These are phyloP conservation scores for Colletotrichum trifolii DNA, from an alignment of 2,329 filamentous ascomycete genomes.

Conservation along the genomic window DNA sequence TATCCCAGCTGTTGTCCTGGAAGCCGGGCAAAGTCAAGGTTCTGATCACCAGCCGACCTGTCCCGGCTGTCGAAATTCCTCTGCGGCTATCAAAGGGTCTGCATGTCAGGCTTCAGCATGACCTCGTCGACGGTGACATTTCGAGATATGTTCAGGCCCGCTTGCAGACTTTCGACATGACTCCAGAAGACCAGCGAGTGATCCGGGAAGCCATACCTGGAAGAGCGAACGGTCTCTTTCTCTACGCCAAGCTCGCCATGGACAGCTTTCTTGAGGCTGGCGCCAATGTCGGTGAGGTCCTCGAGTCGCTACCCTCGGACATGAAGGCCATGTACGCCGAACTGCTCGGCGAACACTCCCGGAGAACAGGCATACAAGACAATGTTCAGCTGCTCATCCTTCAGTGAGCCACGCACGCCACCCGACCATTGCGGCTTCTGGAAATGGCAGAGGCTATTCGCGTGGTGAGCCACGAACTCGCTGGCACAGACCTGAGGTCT, in stretches of 20 bases:
- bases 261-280: slow-evolving; percentile 48
- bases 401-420: slow-evolving; percentile 53
- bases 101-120: slow-evolving; percentile 50
- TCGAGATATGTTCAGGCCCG: slow-evolving; percentile 46
- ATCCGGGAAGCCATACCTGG: slow-evolving; percentile 48
- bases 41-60: slow-evolving; percentile 55
- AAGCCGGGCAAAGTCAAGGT: slow-evolving; percentile 51
- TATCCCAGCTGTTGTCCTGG: slow-evolving; percentile 47
- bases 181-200: slow-evolving; percentile 34
- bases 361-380: slow-evolving; percentile 44
- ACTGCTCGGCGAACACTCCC: slow-evolving; percentile 51
- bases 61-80: slow-evolving; percentile 43
- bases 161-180: slow-evolving; percentile 34
- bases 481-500: slow-evolving; percentile 38
- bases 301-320: slow-evolving; percentile 48
- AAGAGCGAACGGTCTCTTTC: slow-evolving; percentile 54
- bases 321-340: slow-evolving; percentile 54
- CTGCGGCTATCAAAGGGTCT: slow-evolving; percentile 43
- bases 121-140: slow-evolving; percentile 53
- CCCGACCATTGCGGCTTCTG: slow-evolving; percentile 52
- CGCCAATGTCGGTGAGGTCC: slow-evolving; percentile 40
- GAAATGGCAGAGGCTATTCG: slow-evolving; percentile 51
- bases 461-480: slow-evolving; percentile 26
- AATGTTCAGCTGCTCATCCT: slow-evolving; percentile 52
- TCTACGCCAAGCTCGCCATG: slow-evolving; percentile 57